These are phyloP conservation scores for Termitomyces sp. DNA, from an alignment of 768 basidiomycete species.

Conservation along the genomic window DNA sequence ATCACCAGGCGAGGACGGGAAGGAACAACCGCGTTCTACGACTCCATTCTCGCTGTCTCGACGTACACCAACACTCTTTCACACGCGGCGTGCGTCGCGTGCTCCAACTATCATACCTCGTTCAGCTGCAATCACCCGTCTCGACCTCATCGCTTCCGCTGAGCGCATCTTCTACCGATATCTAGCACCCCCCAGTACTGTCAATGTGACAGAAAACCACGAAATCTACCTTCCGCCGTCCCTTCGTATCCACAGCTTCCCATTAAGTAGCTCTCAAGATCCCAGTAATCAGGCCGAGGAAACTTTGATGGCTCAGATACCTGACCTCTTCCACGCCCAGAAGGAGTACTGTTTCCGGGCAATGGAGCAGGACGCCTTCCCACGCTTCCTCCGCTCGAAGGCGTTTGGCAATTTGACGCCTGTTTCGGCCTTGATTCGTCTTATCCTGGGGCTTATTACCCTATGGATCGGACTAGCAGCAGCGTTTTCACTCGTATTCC, in stretches of 20 bases:
- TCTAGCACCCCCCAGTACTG: slow-evolving; percentile 73
- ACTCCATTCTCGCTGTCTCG: slow-evolving; percentile 77
- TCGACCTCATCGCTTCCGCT: slow-evolving; percentile 87
- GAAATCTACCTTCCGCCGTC: slow-evolving; percentile 96
- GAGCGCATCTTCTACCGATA: slow-evolving; percentile 96
- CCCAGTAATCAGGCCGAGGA: slow-evolving; percentile 66
- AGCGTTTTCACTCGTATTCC: slow-evolving; percentile 88
- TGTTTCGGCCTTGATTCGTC: slow-evolving; percentile 78
- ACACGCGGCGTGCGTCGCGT: slow-evolving; percentile 70
- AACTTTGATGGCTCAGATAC: slow-evolving; percentile 79
- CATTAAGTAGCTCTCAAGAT: slow-evolving; percentile 67
- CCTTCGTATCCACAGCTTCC: slow-evolving; percentile 88
- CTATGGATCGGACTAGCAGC: slow-evolving; percentile 95
- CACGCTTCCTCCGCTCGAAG: slow-evolving; percentile 90
- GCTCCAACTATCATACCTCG: slow-evolving; percentile 94
- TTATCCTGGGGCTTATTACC: slow-evolving; percentile 76
- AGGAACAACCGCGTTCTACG: slow-evolving; percentile 54
- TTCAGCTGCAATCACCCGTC: slow-evolving; percentile 82
- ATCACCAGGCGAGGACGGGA: slow-evolving; percentile 32
- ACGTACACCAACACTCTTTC: slow-evolving; percentile 73
- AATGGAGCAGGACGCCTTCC: slow-evolving; percentile 94
- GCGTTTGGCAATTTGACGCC: slow-evolving; percentile 98
- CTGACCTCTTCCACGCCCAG: slow-evolving; percentile 95
- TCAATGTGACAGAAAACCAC: slow-evolving; percentile 83
- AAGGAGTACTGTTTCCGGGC: slow-evolving; percentile 97